A percentile compares a stretch with the other conserved stretches of the same genome.
Evolutionary conservation across 192 early-diverging fungal genomes (phyloP).

Genomic region (Rhizophagus clarus): DNA sequence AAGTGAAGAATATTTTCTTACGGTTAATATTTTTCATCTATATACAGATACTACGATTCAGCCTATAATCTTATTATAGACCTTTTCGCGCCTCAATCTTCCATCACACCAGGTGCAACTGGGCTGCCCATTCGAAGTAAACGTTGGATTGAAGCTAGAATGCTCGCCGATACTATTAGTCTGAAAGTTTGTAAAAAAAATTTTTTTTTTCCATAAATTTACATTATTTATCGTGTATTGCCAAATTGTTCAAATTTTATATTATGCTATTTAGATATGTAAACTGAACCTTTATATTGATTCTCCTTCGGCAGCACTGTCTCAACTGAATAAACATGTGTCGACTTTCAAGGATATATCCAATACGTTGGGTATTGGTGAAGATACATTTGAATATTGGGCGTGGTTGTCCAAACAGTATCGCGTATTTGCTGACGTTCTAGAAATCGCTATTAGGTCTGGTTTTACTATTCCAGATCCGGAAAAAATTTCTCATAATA

Average conservation of each 20-base stretch:
- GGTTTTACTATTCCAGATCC: conserved; percentile 65
- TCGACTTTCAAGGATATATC: conserved; percentile 60
- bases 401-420: conserved; percentile 82
- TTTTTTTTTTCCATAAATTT: background rate
- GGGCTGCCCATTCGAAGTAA: conserved; percentile 54
- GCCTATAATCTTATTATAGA: conserved; percentile 69
- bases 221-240: background rate
- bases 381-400: conserved; percentile 87
- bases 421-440: conserved; percentile 75
- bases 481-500: conserved; percentile 36
- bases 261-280: conserved; percentile 62
- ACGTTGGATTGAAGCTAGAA: conserved; percentile 75
- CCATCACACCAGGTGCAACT: conserved; percentile 45
- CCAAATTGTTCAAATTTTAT: background rate
- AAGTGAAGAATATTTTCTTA: background rate
- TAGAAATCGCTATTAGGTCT: conserved; percentile 69
- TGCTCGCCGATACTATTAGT: conserved; percentile 73
- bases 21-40: background rate
- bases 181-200: conserved; percentile 64
- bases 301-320: conserved; percentile 64
- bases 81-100: conserved; percentile 58
- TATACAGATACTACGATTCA: conserved; percentile 64
- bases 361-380: conserved; percentile 62
- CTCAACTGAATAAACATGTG: conserved; percentile 72
- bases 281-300: conserved; percentile 73